Conservation (phyloP, 73 alveolate genomes). For the Tetrahymena thermophila region DNA sequence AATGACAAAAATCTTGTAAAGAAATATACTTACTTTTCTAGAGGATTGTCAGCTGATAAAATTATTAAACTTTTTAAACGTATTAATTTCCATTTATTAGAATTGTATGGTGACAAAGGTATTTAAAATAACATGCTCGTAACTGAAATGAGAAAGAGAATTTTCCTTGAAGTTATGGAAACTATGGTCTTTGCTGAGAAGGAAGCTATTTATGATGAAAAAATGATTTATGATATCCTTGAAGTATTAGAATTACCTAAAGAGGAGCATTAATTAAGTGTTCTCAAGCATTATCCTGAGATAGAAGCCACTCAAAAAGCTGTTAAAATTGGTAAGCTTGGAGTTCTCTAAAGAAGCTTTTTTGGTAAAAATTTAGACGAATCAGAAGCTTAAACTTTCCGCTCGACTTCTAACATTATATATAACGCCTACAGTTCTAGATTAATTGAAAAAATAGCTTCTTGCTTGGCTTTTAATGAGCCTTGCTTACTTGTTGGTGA, state of each 20-base stretch:
- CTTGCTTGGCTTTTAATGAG: conserved; percentile 65
- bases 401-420: conserved; percentile 14
- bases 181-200: background rate
- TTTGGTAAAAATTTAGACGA: conserved; percentile 6
- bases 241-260: background rate
- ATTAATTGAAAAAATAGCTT: conserved; percentile 53
- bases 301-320: conserved; percentile 9
- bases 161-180: background rate
- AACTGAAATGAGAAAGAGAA: background rate
- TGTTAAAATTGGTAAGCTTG: conserved; percentile 2
- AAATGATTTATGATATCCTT: background rate
- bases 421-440: conserved; percentile 52
- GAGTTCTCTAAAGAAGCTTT: conserved; percentile 20
- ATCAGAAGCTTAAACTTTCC: conserved; percentile 4
- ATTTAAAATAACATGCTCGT: background rate
- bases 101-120: background rate
- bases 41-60: background rate
- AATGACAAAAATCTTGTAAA: background rate
- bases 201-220: background rate
- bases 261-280: background rate
- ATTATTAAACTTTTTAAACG: background rate
- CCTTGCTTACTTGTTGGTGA: conserved; percentile 89
- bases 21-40: background rate
- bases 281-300: conserved; percentile 18
- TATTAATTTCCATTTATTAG: background rate